Percentiles rank a stretch among this genome's conserved stretches.
These are phyloP conservation scores for Gardenia jasminoides DNA, from an alignment of 257 asterid genomes.

Conservation along the genomic window DNA sequence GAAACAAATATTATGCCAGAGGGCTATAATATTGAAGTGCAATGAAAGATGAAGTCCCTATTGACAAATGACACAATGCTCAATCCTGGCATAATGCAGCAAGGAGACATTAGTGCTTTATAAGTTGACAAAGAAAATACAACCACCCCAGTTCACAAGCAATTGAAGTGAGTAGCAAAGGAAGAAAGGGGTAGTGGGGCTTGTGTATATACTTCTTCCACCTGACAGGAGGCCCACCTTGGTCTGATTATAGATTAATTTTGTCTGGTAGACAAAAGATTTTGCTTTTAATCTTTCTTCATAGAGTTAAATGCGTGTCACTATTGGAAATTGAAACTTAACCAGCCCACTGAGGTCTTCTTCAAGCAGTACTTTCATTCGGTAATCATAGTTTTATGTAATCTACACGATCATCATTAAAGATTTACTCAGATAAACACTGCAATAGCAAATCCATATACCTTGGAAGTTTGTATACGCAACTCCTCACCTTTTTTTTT, in stretches of 20 bases:
- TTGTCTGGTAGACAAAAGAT: conserved; percentile 4
- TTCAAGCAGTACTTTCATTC: neutral
- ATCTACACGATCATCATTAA: neutral
- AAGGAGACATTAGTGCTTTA: neutral
- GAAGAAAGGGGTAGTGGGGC: neutral
- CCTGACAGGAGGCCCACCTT: neutral
- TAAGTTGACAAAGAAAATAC: neutral
- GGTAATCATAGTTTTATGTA: neutral
- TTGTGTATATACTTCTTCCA: neutral
- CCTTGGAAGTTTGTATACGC: conserved; percentile 4
- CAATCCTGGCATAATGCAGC: neutral
- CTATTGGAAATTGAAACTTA: neutral
- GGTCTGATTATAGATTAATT: neutral
- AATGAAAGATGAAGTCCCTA: neutral
- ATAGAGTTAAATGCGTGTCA: neutral
- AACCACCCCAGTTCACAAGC: neutral
- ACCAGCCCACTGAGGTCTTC: conserved; percentile 1
- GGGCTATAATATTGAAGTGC: too few relatives aligned
- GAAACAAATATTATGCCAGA: too few relatives aligned
- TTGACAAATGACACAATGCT: neutral
- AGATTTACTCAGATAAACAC: neutral
- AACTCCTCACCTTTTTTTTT: neutral
- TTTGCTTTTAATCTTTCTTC: conserved; percentile 7
- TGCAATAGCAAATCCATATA: neutral
- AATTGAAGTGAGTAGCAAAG: neutral